A percentile compares a stretch with the other conserved stretches of the same genome.
phyloP scores from a whole-genome alignment of 2,329 filamentous ascomycete species.

The Sphaerostilbella broomeana region DNA sequence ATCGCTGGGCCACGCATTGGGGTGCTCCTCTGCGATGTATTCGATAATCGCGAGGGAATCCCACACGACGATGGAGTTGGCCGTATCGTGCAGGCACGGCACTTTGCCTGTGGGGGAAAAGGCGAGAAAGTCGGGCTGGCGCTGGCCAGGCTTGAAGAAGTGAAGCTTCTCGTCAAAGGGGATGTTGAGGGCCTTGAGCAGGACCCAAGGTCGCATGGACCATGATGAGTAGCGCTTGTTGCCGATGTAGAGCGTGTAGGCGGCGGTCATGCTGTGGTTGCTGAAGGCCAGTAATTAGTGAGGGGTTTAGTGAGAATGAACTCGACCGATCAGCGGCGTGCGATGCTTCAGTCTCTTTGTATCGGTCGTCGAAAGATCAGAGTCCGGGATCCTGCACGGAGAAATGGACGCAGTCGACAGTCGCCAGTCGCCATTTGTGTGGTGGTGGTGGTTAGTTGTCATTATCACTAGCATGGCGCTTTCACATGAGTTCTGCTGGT shows the following conservation, averaged over 20 bases:
- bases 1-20: conserved; percentile 36
- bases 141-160: conserved; percentile 25
- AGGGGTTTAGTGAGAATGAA: background rate
- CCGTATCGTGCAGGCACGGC: conserved; percentile 32
- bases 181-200: conserved; percentile 36
- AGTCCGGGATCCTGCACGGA: too few relatives aligned
- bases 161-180: conserved; percentile 36
- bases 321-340: too few relatives aligned
- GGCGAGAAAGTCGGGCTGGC: conserved; percentile 28
- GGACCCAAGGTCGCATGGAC: conserved; percentile 41
- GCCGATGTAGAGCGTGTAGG: conserved; percentile 36
- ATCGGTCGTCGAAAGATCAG: too few relatives aligned
- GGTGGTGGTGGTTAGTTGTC: too few relatives aligned
- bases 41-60: conserved; percentile 45
- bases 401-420: too few relatives aligned
- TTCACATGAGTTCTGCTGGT: too few relatives aligned
- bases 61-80: conserved; percentile 29
- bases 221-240: conserved; percentile 42
- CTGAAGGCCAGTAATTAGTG: background rate
- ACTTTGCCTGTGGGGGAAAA: conserved; percentile 39
- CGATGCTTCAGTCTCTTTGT: too few relatives aligned
- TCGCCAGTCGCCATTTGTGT: too few relatives aligned
- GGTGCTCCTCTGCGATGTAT: conserved; percentile 38
- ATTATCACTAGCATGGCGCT: too few relatives aligned
- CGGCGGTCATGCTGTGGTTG: conserved; percentile 25